Evolutionary conservation across 805 yeast genomes (phyloP), one percentile per base, ranked within the genome.

Genomic region (Wickerhamiella occidentalis): DNA sequence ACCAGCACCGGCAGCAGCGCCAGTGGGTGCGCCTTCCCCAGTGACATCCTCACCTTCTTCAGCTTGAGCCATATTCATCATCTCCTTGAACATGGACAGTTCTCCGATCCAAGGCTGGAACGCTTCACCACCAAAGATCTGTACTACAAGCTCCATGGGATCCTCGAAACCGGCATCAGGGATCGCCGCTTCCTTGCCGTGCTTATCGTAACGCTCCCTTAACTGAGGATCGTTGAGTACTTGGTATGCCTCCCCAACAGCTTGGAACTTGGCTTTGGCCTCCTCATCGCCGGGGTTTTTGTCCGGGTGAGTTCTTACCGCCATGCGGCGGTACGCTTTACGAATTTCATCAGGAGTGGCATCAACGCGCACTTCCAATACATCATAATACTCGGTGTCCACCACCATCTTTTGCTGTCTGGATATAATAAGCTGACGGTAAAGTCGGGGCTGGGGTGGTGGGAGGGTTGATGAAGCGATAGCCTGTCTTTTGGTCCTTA

Each of bases 211-310:
- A 12, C 78, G 70, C 21, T 72, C 70, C 52, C 96, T 76, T 48
- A 82, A 66, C 7, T 73, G 75, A 0, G 76, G 70, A 63, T 92
- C 92, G 59, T 82, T 82, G 52, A 92, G 68, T 0, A 92, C 85
- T 55, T 69, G 73, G 54, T 69, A 69, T 1, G 73, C 74, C 57
- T 76, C 78, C 23, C 76, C 73, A 38, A 76, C 68, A 53, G 76
- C 84, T 66, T 92, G 96, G 66, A 92, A 92, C 58, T 82, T 80
- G 46, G 75, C 77, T 12, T 90, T 86, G 13, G 98, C 98, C 11
- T 77, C 75, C 37, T 92, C 94, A 63, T 92, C 94, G 59, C 83
- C 80, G n/a, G 94, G 95, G 61, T 90, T 86, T 69, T 92, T 92
- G 64, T 92, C 98, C 1, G 98, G 98, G 64, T 90, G 98, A 46